Percentiles rank a stretch among this genome's conserved stretches.
Evolutionary conservation across 176 grass and related monocot species (phyloP).

Genomic region (Raddia distichophylla): DNA sequence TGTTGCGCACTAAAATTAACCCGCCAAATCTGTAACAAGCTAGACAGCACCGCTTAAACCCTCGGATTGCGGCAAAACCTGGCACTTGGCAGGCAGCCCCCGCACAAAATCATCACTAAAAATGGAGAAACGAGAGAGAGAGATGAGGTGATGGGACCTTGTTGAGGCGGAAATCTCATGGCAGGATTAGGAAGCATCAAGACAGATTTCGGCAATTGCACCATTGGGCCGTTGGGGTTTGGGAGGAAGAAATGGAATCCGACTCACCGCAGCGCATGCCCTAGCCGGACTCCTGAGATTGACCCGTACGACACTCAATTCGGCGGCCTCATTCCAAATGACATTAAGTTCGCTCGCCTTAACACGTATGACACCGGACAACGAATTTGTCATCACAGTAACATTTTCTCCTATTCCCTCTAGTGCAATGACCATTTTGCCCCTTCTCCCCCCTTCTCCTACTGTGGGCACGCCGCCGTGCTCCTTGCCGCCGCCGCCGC

Average conservation of each 20-base stretch:
- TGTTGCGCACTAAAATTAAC: slow-evolving; percentile 17
- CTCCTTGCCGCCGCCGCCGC: no score
- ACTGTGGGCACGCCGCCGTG: no score
- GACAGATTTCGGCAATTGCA: neutral
- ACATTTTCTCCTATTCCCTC: no score
- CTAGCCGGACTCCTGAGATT: neutral
- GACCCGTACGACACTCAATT: no score
- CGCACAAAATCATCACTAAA: neutral
- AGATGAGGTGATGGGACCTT: neutral
- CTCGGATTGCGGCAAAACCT: no score
- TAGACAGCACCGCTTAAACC: neutral
- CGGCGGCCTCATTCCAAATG: no score
- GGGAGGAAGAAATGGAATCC: neutral
- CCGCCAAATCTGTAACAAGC: neutral
- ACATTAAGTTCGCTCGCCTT: no score
- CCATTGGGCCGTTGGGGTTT: neutral
- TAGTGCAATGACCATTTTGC: no score
- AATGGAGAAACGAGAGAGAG: no score
- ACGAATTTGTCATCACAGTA: no score
- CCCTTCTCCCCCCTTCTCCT: no score
- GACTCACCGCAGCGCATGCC: neutral
- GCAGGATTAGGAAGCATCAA: neutral
- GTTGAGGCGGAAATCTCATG: neutral
- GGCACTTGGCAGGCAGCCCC: neutral
- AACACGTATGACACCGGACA: no score